Conservation (phyloP, 1,139 yeast species). For the Entelexis paramagnoliae region DNA sequence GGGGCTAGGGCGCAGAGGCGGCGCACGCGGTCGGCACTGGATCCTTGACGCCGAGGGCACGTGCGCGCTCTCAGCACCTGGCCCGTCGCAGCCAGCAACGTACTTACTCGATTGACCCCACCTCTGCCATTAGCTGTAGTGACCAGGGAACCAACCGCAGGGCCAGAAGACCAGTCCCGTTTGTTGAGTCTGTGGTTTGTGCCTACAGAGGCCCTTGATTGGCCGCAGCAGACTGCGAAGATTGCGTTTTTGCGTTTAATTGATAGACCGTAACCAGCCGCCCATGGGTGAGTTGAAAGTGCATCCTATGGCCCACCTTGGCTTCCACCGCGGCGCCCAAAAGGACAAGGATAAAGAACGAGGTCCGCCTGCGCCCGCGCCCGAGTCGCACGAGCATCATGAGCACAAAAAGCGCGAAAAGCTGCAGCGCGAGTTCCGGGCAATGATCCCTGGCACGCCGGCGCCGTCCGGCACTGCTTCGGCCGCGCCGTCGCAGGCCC, state of each 20-base stretch:
- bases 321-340: constrained; percentile 5
- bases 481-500: not conserved
- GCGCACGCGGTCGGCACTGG: too few relatives aligned
- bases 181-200: constrained; percentile 5
- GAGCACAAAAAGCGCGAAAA: not conserved
- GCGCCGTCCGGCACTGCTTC: not conserved
- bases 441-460: constrained; percentile 3
- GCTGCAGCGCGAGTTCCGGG: constrained; percentile 4
- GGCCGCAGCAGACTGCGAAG: constrained; percentile 5
- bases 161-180: not conserved
- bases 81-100: constrained; percentile 2
- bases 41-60: too few relatives aligned
- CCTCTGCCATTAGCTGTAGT: not conserved
- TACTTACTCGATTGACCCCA: not conserved
- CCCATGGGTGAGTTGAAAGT: constrained; percentile 5
- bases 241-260: not conserved
- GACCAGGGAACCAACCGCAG: not conserved
- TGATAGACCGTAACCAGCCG: not conserved
- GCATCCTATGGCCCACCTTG: constrained; percentile 1
- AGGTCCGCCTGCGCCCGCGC: not conserved
- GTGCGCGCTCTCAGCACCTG: not conserved
- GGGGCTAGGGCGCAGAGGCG: too few relatives aligned
- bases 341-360: constrained; percentile 6
- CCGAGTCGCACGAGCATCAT: not conserved
- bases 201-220: constrained; percentile 6